phyloP scores from a whole-genome alignment of 2,329 filamentous ascomycete species.

The Aspergillaceae sp. region DNA sequence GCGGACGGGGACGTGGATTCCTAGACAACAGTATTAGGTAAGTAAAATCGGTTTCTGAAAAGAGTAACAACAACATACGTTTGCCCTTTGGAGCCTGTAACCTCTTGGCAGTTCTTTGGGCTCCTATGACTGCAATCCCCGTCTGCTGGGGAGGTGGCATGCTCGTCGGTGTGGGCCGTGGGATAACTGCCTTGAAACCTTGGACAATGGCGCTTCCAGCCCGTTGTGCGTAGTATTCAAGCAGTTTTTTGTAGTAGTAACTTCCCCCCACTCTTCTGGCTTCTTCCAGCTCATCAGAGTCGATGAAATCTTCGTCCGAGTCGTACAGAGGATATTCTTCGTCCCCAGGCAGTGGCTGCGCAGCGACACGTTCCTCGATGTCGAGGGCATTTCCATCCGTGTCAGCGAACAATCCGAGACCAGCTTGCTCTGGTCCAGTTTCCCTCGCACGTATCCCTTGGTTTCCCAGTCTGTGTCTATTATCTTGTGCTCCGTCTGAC shows the following conservation, averaged over 20 bases:
- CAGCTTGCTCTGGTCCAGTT: neutral
- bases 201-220: slow-evolving; percentile 38
- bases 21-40: slow-evolving; percentile 33
- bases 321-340: slow-evolving; percentile 85
- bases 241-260: slow-evolving; percentile 60
- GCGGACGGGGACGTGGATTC: slow-evolving; percentile 89
- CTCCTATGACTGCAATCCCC: slow-evolving; percentile 35
- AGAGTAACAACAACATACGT: too few species aligned
- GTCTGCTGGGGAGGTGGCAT: slow-evolving; percentile 30
- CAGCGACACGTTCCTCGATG: slow-evolving; percentile 72
- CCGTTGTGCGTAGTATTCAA: slow-evolving; percentile 44
- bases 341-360: slow-evolving; percentile 47
- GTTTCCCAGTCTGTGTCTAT: slow-evolving; percentile 36
- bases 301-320: slow-evolving; percentile 73
- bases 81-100: slow-evolving; percentile 53
- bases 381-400: slow-evolving; percentile 50
- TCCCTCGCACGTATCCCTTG: too few species aligned
- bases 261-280: slow-evolving; percentile 68
- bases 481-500: slow-evolving; percentile 5
- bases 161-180: slow-evolving; percentile 41
- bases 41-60: too few species aligned
- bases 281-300: slow-evolving; percentile 66
- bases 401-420: slow-evolving; percentile 38
- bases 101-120: slow-evolving; percentile 40
- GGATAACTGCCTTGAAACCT: slow-evolving; percentile 45